These are phyloP conservation scores for Mitragyna speciosa DNA, from an alignment of 257 asterid species.

Conservation along the genomic window DNA sequence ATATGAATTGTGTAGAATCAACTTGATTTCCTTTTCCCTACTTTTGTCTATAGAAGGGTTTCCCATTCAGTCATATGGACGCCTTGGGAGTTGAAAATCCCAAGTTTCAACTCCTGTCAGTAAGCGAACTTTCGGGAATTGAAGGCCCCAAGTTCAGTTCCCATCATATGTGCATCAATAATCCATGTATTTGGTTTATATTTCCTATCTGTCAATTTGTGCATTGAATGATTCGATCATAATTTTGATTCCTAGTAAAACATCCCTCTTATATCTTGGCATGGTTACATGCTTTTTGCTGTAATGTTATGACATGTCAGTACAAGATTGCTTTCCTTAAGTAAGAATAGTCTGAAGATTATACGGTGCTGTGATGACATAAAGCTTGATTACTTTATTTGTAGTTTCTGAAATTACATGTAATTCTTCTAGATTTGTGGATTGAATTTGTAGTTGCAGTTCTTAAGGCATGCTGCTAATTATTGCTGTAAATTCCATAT, in stretches of 20 bases:
- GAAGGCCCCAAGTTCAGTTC: background rate
- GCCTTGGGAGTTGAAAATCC: background rate
- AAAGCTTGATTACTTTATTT: background rate
- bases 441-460: background rate
- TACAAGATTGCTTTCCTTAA: conserved; percentile 6
- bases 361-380: background rate
- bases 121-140: background rate
- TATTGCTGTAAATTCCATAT: background rate
- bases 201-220: background rate
- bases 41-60: background rate
- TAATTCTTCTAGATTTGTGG: background rate
- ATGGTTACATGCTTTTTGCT: background rate
- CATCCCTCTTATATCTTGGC: background rate
- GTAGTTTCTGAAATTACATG: background rate
- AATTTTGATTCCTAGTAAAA: background rate
- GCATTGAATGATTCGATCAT: background rate
- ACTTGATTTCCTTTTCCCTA: background rate
- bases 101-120: background rate
- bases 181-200: background rate
- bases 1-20: background rate
- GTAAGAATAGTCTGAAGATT: background rate
- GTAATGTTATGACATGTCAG: background rate
- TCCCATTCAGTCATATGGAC: background rate
- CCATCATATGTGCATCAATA: background rate
- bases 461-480: background rate